Conservation (phyloP, 192 early-diverging fungal genomes). For the Mortierella alpina region DNA sequence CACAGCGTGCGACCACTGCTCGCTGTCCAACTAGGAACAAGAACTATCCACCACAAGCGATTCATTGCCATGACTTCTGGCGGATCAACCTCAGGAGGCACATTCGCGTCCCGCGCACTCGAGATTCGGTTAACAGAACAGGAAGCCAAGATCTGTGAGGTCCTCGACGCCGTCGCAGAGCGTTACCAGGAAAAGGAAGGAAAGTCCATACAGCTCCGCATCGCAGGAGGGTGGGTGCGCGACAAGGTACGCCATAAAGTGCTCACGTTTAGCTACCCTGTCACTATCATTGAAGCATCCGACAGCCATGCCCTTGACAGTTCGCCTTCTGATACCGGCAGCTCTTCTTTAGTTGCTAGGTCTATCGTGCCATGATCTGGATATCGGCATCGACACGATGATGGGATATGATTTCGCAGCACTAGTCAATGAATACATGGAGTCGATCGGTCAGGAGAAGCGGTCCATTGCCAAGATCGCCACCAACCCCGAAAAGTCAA, state of each 20-base stretch:
- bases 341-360: constrained; percentile 76
- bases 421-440: constrained; percentile 74
- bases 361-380: constrained; percentile 87
- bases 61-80: neutral
- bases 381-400: constrained; percentile 94
- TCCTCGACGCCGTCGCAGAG: constrained; percentile 72
- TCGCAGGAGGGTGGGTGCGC: constrained; percentile 99
- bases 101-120: constrained; percentile 16
- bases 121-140: constrained; percentile 64
- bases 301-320: neutral
- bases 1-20: too few relatives aligned
- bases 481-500: constrained; percentile 93
- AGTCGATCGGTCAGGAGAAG: constrained; percentile 44
- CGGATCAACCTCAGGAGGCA: neutral
- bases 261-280: neutral
- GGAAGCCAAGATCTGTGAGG: constrained; percentile 75
- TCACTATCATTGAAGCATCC: neutral
- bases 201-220: constrained; percentile 75
- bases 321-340: neutral
- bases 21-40: too few relatives aligned
- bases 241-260: constrained; percentile 77
- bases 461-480: constrained; percentile 84
- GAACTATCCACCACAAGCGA: neutral
- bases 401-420: constrained; percentile 92
- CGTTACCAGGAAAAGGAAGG: constrained; percentile 57